Evolutionary conservation across 345 rosid genomes (phyloP), one percentile per base, ranked within the genome.

Genomic region (Capsella bursapastoris): DNA sequence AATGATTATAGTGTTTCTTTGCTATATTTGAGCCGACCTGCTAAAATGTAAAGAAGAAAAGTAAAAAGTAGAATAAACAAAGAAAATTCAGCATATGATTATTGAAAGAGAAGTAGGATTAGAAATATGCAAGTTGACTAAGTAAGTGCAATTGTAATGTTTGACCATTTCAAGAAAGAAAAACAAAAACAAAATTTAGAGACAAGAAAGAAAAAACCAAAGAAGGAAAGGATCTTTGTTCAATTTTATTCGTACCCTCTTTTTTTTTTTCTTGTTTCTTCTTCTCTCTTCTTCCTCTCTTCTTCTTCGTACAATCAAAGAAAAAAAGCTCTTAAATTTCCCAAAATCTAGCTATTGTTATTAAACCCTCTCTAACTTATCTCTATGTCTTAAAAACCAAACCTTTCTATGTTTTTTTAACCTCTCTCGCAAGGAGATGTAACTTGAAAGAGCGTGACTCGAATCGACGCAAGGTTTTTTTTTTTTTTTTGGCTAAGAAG

Each of bases 181-280:
- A 3, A 14, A 1, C 6, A 12, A 5, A 53, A 6, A 1, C 0
- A 14, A 52, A 14, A 27, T 14, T 0, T 1, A 44, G 0, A 18
- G 14, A 37, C 25, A 41, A 51, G 13, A 64, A 63, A 22, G 25
- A 22, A 44, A 62, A 53, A 22, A 61, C 44, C 14, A 64, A 64
- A 72, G 22, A 63, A 27, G 71, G 58, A 73, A 73, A 43, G 71
- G 70, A 73, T 73, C 28, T 73, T 65, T 73, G 77, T 55, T 43
- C 49, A 57, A 57, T 59, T 71, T 47, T 6, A 47, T 70, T 57
- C 48, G 31, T 55, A 57, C 35, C 18, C 43, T 43, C 12, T 43
- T 22, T 22, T 22, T 22, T 22, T 43, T 43, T 43, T 18, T 18
- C 22, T 18, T 18, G 1, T 18, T 1, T 18, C 22, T 18, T 15